Evolutionary conservation across 108 stramenopile genomes (phyloP), one percentile per base, ranked within the genome.

Genomic region (Mayamaea pseudoterrestris): DNA sequence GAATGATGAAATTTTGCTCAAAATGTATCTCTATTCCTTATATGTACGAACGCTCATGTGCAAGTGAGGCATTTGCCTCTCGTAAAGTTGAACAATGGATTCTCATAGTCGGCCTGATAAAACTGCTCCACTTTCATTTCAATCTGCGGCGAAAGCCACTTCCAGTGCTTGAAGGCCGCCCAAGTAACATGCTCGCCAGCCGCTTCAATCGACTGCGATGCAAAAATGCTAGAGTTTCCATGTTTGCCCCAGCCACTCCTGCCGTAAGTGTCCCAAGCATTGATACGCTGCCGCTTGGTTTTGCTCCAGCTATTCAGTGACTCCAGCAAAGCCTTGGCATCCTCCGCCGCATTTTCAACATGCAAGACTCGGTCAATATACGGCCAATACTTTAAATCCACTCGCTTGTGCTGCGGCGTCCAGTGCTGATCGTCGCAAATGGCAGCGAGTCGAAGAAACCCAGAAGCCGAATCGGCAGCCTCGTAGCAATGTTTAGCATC

Each of bases 311-410:
- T 49, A 11, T 41, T 43, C 13, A 68, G 35, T 2, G 14, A 13
- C 16, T 62, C 26, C 45, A 74, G 41, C 44, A 74, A 40, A 31
- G 34, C 40, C 24, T 53, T 39, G 14, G 65, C 55, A 44, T 74
- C 73, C 13, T 39, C 41, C 30, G 25, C 30, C 29, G 68, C 23
- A 30, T 27, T 37, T 18, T 68, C 64, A 30, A 74, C 53, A 28
- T 62, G 34, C 13, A 61, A 66, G 16, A 74, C 57, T 44, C 65
- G 66, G 44, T 74, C 63, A n/a, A 74, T 41, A 12, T 52, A 54
- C 24, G 52, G 53, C 64, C 63, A 59, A 32, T 58, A 61, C 30
- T 55, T 51, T 24, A 32, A 31, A 50, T 74, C 73, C 13, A 74
- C 59, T 21, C 65, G 51, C 18, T 39, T 31, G n/a, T 36, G 27